Evolutionary conservation across 768 basidiomycete species (phyloP).

Genomic region (Termitomyces sp.): DNA sequence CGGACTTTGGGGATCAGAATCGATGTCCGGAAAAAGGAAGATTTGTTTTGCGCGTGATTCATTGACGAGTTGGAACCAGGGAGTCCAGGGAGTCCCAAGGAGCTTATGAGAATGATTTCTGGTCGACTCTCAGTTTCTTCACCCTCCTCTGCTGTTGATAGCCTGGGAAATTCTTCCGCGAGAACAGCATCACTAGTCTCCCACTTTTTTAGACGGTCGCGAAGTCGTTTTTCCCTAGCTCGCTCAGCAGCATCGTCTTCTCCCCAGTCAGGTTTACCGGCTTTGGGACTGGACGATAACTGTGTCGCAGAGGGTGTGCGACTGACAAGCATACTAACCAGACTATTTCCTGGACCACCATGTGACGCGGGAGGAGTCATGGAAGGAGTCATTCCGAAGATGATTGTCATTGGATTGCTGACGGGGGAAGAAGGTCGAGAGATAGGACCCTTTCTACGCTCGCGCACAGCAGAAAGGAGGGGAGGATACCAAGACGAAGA

Average conservation of each 20-base stretch:
- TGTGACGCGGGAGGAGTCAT: conserved; percentile 42
- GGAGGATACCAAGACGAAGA: conserved; percentile 78
- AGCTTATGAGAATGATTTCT: conserved; percentile 47
- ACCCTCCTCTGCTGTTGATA: conserved; percentile 33
- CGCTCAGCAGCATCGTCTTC: conserved; percentile 63
- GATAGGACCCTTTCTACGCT: conserved; percentile 63
- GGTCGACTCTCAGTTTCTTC: conserved; percentile 30
- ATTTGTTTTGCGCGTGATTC: conserved; percentile 18
- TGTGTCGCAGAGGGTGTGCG: conserved; percentile 29
- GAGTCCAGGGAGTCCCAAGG: conserved; percentile 28
- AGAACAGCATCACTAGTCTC: conserved; percentile 55
- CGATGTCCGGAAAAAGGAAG: conserved; percentile 59
- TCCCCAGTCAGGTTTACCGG: conserved; percentile 47
- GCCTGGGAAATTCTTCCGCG: conserved; percentile 57
- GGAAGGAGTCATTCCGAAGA: conserved; percentile 84
- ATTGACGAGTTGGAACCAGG: conserved; percentile 21
- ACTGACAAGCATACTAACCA: conserved; percentile 42
- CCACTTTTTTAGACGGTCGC: conserved; percentile 69
- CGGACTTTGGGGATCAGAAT: conserved; percentile 62
- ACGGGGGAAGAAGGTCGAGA: conserved; percentile 55
- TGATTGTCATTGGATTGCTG: conserved; percentile 68
- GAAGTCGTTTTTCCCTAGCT: conserved; percentile 67
- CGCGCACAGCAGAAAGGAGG: conserved; percentile 71
- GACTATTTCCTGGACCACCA: conserved; percentile 24
- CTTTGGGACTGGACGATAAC: conserved; percentile 24